Base-by-base conservation (phyloP, 225 moss, liverwort and hornwort genomes). In the Marchantia paleacea region DNA sequence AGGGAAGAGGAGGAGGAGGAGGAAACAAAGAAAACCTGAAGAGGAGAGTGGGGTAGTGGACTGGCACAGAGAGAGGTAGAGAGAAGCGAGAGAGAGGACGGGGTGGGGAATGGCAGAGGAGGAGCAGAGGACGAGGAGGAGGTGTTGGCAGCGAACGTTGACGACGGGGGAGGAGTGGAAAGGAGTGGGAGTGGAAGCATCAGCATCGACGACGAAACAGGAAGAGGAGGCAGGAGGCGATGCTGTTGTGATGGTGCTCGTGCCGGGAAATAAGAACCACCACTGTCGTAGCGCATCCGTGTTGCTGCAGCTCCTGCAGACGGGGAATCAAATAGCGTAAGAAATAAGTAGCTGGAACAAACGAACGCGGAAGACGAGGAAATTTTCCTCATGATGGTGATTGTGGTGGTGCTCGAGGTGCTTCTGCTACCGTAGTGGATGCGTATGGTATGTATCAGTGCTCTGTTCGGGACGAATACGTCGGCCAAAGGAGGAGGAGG, bases 1-100 rank as follows among this genome's bases (percentile, higher is more conserved):
- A 49, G 31, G 47, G 76, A 61, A 63, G 77, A 77, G 62, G 62
- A 62, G 50, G 64, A 78, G 78, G 20, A 63, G 69, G 12, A 30
- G 69, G 66, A 19, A 25, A 8, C 12, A 25, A 39, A 39, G 39
- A 39, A 39, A 39, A 39, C 39, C 39, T 39, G 39, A 39, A 39
- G 39, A 2, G 39, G 39, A 39, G 39, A 2, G 39, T 39, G 39
- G 39, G 24, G 26, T 19, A 22, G 60, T 15, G 60, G 60, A 61
- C 18, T 15, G 22, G 22, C 15, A 61, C 2, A 61, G 2, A 61
- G 22, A 61, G 2, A 61, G 4, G 7, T 1, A 61, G 60, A 22
- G 22, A 61, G 39, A 5, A 39, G 39, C 2, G 39, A 39, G 39
- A 39, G 39, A 39, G 39, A 66, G 13, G 26, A 24, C 10, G 16